Conservation (phyloP, 129 eudicot species). For the Tagetes patula region DNA sequence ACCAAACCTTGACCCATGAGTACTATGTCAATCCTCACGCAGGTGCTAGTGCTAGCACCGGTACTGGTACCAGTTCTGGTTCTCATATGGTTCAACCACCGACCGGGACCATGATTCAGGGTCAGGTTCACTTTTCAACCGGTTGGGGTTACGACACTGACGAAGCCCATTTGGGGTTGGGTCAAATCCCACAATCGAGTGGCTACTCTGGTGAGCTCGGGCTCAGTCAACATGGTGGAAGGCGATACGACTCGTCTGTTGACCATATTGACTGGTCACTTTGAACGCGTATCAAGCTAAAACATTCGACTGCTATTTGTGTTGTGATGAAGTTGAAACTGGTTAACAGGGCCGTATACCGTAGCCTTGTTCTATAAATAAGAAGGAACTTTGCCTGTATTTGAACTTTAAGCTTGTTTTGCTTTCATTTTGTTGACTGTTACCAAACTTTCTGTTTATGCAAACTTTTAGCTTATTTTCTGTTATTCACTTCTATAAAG, state of each 20-base stretch:
- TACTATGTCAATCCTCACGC: constrained; percentile 44
- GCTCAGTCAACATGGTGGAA: constrained; percentile 55
- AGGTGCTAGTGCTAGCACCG: constrained; percentile 42
- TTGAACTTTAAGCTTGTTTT: background rate
- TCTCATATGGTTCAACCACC: constrained; percentile 47
- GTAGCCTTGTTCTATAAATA: constrained; percentile 29
- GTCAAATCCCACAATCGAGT: constrained; percentile 52
- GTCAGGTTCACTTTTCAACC: constrained; percentile 42
- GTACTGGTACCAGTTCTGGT: constrained; percentile 36
- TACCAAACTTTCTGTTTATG: background rate
- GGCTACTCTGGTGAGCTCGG: constrained; percentile 54
- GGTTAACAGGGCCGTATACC: constrained; percentile 27
- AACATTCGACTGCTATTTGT: constrained; percentile 15
- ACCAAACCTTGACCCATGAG: constrained; percentile 54
- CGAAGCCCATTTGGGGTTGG: constrained; percentile 63
- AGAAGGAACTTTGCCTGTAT: constrained; percentile 22
- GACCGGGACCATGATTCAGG: constrained; percentile 41
- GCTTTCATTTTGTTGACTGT: background rate
- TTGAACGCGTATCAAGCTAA: constrained; percentile 21
- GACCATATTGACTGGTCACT: constrained; percentile 76
- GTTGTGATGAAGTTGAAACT: constrained; percentile 26
- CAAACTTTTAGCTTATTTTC: background rate
- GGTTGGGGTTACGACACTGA: constrained; percentile 60
- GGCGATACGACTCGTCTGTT: constrained; percentile 58
- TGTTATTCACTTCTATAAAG: too few relatives aligned